A percentile compares a stretch with the other conserved stretches of the same genome.
Evolutionary conservation across 768 basidiomycete species (phyloP).

Genomic region (Asterophora lycoperdoides): DNA sequence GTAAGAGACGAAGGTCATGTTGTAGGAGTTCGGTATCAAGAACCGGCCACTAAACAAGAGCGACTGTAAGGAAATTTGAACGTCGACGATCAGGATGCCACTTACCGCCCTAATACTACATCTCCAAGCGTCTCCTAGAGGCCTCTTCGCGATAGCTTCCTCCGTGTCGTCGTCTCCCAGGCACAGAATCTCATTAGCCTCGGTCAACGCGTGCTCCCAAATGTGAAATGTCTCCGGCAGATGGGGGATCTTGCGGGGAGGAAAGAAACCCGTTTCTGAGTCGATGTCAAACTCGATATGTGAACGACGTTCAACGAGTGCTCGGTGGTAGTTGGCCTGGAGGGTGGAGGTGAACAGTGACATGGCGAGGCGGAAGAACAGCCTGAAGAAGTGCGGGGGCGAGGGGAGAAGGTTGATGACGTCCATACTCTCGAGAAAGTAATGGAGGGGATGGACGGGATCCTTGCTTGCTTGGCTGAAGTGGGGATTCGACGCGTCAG

Average conservation of each 20-base stretch:
- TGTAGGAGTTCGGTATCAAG: slow-evolving; percentile 53
- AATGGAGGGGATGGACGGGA: not conserved
- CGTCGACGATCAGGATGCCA: slow-evolving; percentile 13
- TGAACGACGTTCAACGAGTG: slow-evolving; percentile 28
- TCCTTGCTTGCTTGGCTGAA: not conserved
- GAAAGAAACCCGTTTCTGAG: slow-evolving; percentile 79
- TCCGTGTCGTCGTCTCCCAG: slow-evolving; percentile 54
- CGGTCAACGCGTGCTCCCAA: slow-evolving; percentile 69
- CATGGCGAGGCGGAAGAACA: slow-evolving; percentile 43
- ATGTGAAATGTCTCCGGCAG: slow-evolving; percentile 49
- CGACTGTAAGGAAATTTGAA: slow-evolving; percentile 11
- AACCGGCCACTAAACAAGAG: slow-evolving; percentile 58
- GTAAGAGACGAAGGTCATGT: slow-evolving; percentile 54
- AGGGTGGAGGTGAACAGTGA: slow-evolving; percentile 44
- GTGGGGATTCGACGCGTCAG: slow-evolving; percentile 9
- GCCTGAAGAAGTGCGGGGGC: slow-evolving; percentile 46
- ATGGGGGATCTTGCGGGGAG: slow-evolving; percentile 53
- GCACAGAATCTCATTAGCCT: slow-evolving; percentile 49
- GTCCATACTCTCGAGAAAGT: slow-evolving; percentile 29
- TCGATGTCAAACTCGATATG: slow-evolving; percentile 54
- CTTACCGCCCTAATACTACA: slow-evolving; percentile 57
- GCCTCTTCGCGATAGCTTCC: slow-evolving; percentile 43
- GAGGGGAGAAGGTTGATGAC: slow-evolving; percentile 47
- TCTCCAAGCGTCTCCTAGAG: slow-evolving; percentile 68
- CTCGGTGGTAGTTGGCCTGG: slow-evolving; percentile 27